phyloP scores from a whole-genome alignment of 305 asterid species.

The Fraxinus sp. region DNA sequence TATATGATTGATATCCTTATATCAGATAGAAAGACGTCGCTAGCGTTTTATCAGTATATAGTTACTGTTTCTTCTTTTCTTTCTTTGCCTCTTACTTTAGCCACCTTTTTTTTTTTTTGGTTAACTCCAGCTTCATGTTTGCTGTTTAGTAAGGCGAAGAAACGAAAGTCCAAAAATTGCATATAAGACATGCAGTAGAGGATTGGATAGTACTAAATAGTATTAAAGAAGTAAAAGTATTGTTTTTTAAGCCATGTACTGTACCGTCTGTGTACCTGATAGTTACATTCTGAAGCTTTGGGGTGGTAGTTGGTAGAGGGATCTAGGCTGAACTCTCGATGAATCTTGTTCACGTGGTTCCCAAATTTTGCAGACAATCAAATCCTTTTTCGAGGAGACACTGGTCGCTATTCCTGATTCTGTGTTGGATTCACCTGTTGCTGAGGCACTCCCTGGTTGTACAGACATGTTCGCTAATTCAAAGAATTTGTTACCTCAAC shows the following conservation, averaged over 20 bases:
- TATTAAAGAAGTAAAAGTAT: not conserved
- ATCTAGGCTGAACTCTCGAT: not conserved
- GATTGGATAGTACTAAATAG: not conserved
- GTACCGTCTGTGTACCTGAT: not conserved
- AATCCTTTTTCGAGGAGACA: conserved; percentile 71
- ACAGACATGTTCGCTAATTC: conserved; percentile 53
- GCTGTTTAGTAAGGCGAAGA: not conserved
- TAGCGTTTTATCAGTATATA: not conserved
- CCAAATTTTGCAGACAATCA: conserved; percentile 52
- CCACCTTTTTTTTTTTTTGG: too few species aligned
- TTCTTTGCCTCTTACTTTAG: too few species aligned
- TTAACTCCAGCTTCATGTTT: not conserved
- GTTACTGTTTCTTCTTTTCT: too few species aligned
- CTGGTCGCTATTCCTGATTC: conserved; percentile 63
- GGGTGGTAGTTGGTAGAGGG: not conserved
- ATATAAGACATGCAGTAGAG: not conserved
- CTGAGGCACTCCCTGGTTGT: conserved; percentile 36
- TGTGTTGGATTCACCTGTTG: conserved; percentile 68
- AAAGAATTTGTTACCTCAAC: conserved; percentile 64
- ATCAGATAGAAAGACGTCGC: not conserved
- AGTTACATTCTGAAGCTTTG: not conserved
- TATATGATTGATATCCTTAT: not conserved
- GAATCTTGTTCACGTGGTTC: conserved; percentile 8
- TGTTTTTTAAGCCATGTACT: not conserved
- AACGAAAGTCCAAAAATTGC: not conserved